Evolutionary conservation across 2,329 filamentous ascomycete genomes (phyloP).

Genomic region (Aspergillus caelatus): DNA sequence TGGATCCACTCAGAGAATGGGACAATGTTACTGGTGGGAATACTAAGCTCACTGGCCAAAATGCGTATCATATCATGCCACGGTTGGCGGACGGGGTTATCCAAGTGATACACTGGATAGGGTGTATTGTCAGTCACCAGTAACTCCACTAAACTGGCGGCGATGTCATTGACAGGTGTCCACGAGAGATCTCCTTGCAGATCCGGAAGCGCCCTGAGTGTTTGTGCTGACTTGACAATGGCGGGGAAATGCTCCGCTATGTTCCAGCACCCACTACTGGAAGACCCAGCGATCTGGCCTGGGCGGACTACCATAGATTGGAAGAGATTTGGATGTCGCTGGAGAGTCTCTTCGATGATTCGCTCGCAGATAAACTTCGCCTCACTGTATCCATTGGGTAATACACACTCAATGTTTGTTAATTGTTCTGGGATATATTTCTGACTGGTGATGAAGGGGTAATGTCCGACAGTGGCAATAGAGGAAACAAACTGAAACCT

Average conservation of each 20-base stretch:
- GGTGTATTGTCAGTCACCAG: constrained; percentile 16
- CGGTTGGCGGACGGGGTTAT: constrained; percentile 48
- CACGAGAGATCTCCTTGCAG: constrained; percentile 48
- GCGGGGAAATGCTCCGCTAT: constrained; percentile 54
- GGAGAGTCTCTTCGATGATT: constrained; percentile 54
- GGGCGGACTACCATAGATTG: constrained; percentile 48
- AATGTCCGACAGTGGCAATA: constrained; percentile 43
- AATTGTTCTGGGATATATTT: constrained; percentile 49
- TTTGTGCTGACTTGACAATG: constrained; percentile 56
- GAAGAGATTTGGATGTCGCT: constrained; percentile 46
- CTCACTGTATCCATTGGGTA: constrained; percentile 55
- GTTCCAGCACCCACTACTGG: constrained; percentile 58
- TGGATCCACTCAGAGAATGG: constrained; percentile 47
- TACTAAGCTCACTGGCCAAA: constrained; percentile 37
- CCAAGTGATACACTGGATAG: constrained; percentile 49
- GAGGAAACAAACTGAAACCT: constrained; percentile 48
- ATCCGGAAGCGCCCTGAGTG: constrained; percentile 46
- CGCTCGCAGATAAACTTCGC: constrained; percentile 56
- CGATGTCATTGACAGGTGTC: constrained; percentile 50
- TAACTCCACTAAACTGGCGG: constrained; percentile 38
- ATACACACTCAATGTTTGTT: constrained; percentile 42
- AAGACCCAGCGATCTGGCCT: constrained; percentile 58
- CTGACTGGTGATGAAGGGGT: constrained; percentile 26
- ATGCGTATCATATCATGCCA: constrained; percentile 43
- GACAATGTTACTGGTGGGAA: constrained; percentile 35